Evolutionary conservation across 75 land plant species (phyloP).

Genomic region (Pinus taeda): DNA sequence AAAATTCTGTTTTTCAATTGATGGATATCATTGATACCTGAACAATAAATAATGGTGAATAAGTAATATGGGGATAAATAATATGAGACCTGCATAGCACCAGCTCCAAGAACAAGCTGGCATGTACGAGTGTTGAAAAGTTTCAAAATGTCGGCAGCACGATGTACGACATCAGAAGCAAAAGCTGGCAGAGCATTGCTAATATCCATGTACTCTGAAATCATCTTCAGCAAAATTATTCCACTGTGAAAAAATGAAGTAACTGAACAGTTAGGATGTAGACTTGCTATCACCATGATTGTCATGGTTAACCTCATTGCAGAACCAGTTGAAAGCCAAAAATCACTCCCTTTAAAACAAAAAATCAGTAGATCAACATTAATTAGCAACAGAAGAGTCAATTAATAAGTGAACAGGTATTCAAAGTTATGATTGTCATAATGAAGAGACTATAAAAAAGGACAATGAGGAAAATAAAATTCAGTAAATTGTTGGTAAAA

Average conservation of each 20-base stretch:
- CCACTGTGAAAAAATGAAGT: conserved; percentile 56
- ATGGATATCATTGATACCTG: background rate
- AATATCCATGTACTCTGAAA: conserved; percentile 91
- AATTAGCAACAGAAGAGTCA: background rate
- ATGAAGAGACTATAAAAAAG: background rate
- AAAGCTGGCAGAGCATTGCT: conserved; percentile 70
- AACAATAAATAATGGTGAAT: background rate
- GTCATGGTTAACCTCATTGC: background rate
- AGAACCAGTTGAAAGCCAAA: background rate
- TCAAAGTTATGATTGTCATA: background rate
- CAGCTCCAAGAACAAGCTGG: conserved; percentile 98
- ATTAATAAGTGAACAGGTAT: background rate
- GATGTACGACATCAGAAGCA: conserved; percentile 86
- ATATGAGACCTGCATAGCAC: conserved; percentile 87
- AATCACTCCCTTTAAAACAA: background rate
- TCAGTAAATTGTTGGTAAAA: no score
- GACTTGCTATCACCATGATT: background rate
- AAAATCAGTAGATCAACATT: background rate
- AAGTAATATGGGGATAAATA: background rate
- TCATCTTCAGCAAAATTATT: conserved; percentile 89
- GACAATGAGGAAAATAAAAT: background rate
- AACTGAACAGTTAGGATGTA: conserved; percentile 1
- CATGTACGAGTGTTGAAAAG: conserved; percentile 89
- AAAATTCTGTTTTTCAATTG: conserved; percentile 12
- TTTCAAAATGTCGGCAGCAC: conserved; percentile 84